These are phyloP conservation scores for Phytophthora melonis DNA, from an alignment of 352 stramenopile genomes.

Conservation along the genomic window DNA sequence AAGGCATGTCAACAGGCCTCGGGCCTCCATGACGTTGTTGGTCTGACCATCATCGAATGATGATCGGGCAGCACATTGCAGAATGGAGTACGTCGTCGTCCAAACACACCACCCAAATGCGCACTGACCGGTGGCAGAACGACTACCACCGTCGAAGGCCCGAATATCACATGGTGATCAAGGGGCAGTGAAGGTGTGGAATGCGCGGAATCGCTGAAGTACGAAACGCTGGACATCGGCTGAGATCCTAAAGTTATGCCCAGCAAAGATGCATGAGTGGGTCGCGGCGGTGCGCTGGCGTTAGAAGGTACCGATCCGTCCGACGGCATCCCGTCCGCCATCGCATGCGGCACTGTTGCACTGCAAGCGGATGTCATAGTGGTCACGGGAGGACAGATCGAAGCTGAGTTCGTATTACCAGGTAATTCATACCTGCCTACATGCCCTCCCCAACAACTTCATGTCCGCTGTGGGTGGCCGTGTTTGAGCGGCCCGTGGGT, in stretches of 20 bases:
- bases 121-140: background rate
- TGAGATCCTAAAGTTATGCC: no score
- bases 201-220: no score
- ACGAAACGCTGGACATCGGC: background rate
- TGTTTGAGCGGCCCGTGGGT: background rate
- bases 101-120: background rate
- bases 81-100: background rate
- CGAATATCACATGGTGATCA: no score
- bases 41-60: background rate
- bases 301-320: no score
- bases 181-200: no score
- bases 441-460: background rate
- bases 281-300: no score
- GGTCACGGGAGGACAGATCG: no score
- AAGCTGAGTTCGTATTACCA: background rate
- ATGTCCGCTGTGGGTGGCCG: background rate
- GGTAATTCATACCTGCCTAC: no score
- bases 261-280: no score
- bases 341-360: no score
- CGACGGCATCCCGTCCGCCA: no score
- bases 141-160: background rate
- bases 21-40: background rate
- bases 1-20: background rate
- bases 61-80: background rate
- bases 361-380: no score